A percentile compares a stretch with the other conserved stretches of the same genome.
phyloP scores from a whole-genome alignment of 768 basidiomycete genomes.

The Leccinum boreale region DNA sequence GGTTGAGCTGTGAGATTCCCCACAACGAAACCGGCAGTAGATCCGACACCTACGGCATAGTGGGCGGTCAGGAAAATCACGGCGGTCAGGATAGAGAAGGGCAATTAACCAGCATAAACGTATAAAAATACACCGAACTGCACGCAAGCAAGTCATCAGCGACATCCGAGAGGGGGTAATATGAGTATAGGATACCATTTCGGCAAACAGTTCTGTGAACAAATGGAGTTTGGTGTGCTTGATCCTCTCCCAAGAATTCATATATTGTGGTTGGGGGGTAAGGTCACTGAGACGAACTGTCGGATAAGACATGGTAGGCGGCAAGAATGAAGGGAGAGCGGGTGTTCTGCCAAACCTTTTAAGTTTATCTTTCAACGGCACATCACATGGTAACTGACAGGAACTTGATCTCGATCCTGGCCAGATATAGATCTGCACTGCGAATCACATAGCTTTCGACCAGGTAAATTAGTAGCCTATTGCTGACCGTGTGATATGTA shows the following conservation, averaged over 20 bases:
- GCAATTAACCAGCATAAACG: constrained; percentile 45
- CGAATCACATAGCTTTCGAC: constrained; percentile 1
- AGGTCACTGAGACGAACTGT: constrained; percentile 43
- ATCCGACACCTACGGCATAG: constrained; percentile 45
- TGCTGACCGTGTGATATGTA: background rate
- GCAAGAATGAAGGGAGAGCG: background rate
- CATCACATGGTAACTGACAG: background rate
- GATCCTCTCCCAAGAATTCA: constrained; percentile 49
- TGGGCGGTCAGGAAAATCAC: background rate
- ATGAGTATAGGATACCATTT: constrained; percentile 40
- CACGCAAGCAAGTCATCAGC: constrained; percentile 3
- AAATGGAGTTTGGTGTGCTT: constrained; percentile 48
- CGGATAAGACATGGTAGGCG: constrained; percentile 20
- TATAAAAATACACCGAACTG: constrained; percentile 64
- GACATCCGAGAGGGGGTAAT: background rate
- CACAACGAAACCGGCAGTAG: constrained; percentile 47
- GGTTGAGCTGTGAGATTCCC: constrained; percentile 43
- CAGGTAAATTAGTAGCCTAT: background rate
- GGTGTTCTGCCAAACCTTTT: constrained; percentile 4
- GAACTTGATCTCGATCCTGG: background rate
- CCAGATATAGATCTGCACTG: background rate
- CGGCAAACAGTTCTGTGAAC: constrained; percentile 58
- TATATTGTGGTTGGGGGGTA: constrained; percentile 34
- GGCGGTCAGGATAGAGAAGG: background rate
- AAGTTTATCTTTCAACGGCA: background rate